Evolutionary conservation across 1,284 basidiomycete species (phyloP), one percentile per base, ranked within the genome.

Genomic region (Albatrellus sp.): DNA sequence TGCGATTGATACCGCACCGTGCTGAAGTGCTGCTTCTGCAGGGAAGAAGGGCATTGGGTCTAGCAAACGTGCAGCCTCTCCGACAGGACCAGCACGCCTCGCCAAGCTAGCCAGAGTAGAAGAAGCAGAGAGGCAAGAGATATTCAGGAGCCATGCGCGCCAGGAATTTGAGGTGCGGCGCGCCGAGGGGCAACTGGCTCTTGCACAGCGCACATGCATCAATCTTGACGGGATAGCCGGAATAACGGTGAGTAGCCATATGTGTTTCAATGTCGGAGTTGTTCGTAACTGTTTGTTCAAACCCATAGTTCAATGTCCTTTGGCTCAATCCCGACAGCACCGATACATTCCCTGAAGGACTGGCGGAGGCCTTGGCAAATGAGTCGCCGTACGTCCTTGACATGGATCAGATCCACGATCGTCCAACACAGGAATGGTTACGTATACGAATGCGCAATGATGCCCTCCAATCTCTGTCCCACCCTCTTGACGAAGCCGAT

Each of bases 31-130:
- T 40, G 19, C 17, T 14, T 44, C 14, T 36, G 16, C 42, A 90
- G 86, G 87, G 29, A 82, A 75, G 61, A 76, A 72, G 53, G 86
- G 86, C 20, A 83, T 90, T 37, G 87, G 86, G 11, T 55, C 75
- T 19, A 68, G 73, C 33, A 87, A 87, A 56, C 78, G 84, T 17
- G 62, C 77, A 1, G 65, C 65, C 11, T 85, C 85, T 0, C 82
- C 84, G 8, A 66, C 65, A 33, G 63, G 70, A 11, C 63, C 72
- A 12, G 78, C 81, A 45, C 70, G 80, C 39, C 60, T 80, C 31
- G 78, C 77, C 13, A 88, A 88, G 63, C 80, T 81, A 68, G 77
- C 79, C 0, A 79, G 75, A 60, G 73, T 78, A 66, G 72, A 72
- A 9, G 80, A 85, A 50, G 71, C 71, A 5, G 63, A 66, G 42